A percentile compares a stretch with the other conserved stretches of the same genome.
phyloP scores from a whole-genome alignment of 2,329 filamentous ascomycete species.

The Aspergillus sp. region DNA sequence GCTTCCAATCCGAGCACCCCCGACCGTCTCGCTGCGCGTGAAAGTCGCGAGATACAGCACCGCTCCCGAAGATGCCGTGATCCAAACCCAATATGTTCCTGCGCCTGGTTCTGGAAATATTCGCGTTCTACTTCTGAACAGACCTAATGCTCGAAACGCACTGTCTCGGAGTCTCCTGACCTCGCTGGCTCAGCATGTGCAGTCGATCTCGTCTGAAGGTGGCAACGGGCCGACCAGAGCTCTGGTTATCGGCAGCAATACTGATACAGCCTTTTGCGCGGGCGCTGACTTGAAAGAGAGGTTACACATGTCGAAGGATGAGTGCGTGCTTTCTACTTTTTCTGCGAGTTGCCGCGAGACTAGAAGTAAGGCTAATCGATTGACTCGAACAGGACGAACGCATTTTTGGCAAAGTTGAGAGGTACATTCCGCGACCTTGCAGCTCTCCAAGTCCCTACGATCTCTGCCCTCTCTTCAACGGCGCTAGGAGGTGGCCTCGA shows the following conservation, averaged over 20 bases:
- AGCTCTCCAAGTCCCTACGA: slow-evolving; percentile 80
- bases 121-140: slow-evolving; percentile 82
- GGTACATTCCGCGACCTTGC: slow-evolving; percentile 72
- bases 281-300: slow-evolving; percentile 94
- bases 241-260: slow-evolving; percentile 77
- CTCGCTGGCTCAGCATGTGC: slow-evolving; percentile 69
- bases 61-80: slow-evolving; percentile 34
- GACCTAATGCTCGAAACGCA: slow-evolving; percentile 82
- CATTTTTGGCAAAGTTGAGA: slow-evolving; percentile 77
- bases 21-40: slow-evolving; percentile 25
- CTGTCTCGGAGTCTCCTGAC: slow-evolving; percentile 77
- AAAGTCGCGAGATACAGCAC: slow-evolving; percentile 37
- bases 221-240: slow-evolving; percentile 67
- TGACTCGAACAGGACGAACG: slow-evolving; percentile 61
- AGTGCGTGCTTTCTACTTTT: slow-evolving; percentile 56
- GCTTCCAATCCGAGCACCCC: slow-evolving; percentile 20
- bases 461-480: slow-evolving; percentile 79
- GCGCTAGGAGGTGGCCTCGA: slow-evolving; percentile 94
- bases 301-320: slow-evolving; percentile 69
- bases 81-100: slow-evolving; percentile 73
- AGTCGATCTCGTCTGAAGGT: slow-evolving; percentile 64
- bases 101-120: slow-evolving; percentile 81
- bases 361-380: neutral
- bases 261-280: slow-evolving; percentile 88
- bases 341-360: neutral